Evolutionary conservation across 805 yeast species (phyloP), one percentile per base, ranked within the genome.

Genomic region (Starmera quercuum): DNA sequence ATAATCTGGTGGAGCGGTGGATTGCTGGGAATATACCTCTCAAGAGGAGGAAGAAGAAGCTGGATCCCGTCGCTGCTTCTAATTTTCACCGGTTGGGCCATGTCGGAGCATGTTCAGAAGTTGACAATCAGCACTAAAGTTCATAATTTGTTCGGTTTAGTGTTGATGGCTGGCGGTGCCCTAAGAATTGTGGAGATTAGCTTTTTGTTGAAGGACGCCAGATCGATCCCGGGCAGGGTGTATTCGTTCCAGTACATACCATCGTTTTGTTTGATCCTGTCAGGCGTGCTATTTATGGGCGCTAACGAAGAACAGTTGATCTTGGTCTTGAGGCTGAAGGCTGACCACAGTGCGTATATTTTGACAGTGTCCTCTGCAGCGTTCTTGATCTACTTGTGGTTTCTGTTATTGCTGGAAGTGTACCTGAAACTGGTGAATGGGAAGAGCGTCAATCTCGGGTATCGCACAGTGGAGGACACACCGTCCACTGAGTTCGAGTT

Each of bases 1-100:
- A 83, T 90, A 36, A 71, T 90, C 20, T 90, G 97, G 95, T 87
- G 96, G 94, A 75, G 85, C 32, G 94, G 95, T 36, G 97, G 97
- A 7, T 61, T 87, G 43, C 58, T 87, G 18, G 97, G 97, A 1
- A 67, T 90, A 39, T 83, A 72, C 58, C 59, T 88, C 37, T 72
- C 94, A 2, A 63, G 84, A 51, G 73, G 74, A 33, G 76, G 81
- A 30, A 64, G 66, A 38, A 70, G 96, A 45, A 71, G 82, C 23
- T 83, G 78, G 46, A 61, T 90, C 24, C 97, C 97, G 2, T 79
- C 95, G 2, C 45, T 87, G 26, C 73, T 92, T 32, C 71, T 90
- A 42, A 74, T 87, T 10, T 80, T 83, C 51, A 90, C 97, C 0
- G 97, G 97, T 1, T 90, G 85, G 73, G 82, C 96, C 29, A 90